These are phyloP conservation scores for Conticribra guillardii DNA, from an alignment of 108 stramenopile species.

Conservation along the genomic window DNA sequence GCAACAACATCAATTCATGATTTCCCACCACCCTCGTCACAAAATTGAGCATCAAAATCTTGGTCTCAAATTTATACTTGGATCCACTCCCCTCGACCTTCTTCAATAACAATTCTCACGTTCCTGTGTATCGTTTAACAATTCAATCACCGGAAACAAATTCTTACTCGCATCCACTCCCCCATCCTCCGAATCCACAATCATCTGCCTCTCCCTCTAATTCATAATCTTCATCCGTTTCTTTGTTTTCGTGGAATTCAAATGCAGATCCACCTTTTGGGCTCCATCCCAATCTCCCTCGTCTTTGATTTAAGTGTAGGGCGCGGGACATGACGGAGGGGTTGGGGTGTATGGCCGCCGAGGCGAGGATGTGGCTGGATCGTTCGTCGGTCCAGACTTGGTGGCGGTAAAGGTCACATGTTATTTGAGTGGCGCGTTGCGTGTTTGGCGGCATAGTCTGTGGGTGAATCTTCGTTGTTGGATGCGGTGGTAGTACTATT, in stretches of 20 bases:
- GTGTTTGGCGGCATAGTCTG: conserved; percentile 78
- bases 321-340: conserved; percentile 73
- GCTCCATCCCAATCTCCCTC: conserved; percentile 76
- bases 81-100: conserved; percentile 61
- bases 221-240: conserved; percentile 49
- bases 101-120: conserved; percentile 88
- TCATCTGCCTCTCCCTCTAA: conserved; percentile 55
- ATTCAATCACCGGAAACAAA: conserved; percentile 93
- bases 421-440: conserved; percentile 92
- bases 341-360: conserved; percentile 67
- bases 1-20: conserved; percentile 90
- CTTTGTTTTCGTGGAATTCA: conserved; percentile 84
- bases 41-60: conserved; percentile 96
- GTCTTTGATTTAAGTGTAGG: conserved; percentile 83
- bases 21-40: conserved; percentile 92
- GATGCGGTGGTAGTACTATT: neutral
- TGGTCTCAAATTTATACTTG: conserved; percentile 86
- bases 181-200: conserved; percentile 65
- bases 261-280: conserved; percentile 73
- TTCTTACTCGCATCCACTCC: conserved; percentile 71
- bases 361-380: conserved; percentile 93
- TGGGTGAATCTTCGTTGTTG: conserved; percentile 52
- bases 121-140: conserved; percentile 96
- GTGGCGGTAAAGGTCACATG: conserved; percentile 93
- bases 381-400: conserved; percentile 97